These are phyloP conservation scores for Diversispora epigaea DNA, from an alignment of 192 early-diverging fungal species.

Conservation along the genomic window DNA sequence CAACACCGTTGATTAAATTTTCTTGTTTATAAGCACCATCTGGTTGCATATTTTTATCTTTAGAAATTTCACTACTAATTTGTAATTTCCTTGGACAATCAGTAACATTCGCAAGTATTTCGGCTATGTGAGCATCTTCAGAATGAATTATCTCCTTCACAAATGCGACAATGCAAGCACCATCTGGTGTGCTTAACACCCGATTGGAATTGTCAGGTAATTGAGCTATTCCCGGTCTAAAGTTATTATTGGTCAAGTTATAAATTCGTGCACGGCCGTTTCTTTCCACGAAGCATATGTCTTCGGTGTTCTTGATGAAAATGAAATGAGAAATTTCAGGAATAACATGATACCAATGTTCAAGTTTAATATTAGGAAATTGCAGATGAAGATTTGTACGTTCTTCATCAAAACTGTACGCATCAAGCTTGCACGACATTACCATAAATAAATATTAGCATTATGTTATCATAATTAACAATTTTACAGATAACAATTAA, in stretches of 20 bases:
- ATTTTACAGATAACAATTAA: background rate
- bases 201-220: slow-evolving; percentile 1
- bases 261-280: slow-evolving; percentile 21
- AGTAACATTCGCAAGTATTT: background rate
- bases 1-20: too few species aligned
- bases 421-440: slow-evolving; percentile 22
- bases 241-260: slow-evolving; percentile 22
- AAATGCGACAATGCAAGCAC: slow-evolving; percentile 31
- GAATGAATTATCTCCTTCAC: background rate
- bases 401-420: slow-evolving; percentile 29
- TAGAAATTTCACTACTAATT: background rate
- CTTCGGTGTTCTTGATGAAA: slow-evolving; percentile 29
- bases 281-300: slow-evolving; percentile 24
- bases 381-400: slow-evolving; percentile 5
- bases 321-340: slow-evolving; percentile 27
- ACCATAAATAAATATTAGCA: too few species aligned
- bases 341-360: slow-evolving; percentile 12
- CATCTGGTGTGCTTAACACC: slow-evolving; percentile 22
- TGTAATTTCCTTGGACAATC: background rate
- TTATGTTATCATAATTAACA: too few species aligned
- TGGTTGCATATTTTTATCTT: background rate
- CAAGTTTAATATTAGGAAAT: slow-evolving; percentile 28
- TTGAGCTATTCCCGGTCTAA: slow-evolving; percentile 17
- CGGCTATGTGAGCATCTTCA: background rate
- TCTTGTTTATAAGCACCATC: too few species aligned